These are phyloP conservation scores for Brassica cretica DNA, from an alignment of 345 rosid species.

Conservation along the genomic window DNA sequence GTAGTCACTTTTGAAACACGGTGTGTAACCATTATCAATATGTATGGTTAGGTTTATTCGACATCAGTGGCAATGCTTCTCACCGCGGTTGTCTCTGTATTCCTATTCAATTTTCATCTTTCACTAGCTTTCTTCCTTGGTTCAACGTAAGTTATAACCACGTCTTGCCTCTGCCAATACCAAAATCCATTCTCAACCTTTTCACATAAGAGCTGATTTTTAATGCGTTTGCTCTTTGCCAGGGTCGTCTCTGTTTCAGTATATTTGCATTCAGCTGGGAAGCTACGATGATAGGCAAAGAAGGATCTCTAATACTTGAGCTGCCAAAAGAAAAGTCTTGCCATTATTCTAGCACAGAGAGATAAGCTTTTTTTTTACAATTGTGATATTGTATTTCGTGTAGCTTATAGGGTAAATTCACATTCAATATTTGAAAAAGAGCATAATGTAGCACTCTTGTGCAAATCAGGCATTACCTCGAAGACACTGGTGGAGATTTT, in stretches of 20 bases:
- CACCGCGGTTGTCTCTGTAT: constrained; percentile 89
- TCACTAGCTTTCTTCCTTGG: constrained; percentile 97
- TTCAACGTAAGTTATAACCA: constrained; percentile 58
- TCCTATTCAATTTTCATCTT: constrained; percentile 80
- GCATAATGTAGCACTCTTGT: not conserved
- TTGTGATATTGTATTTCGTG: constrained; percentile 24
- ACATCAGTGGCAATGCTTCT: constrained; percentile 99
- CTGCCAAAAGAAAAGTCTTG: not conserved
- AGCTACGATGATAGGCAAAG: constrained; percentile 49
- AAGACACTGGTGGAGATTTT: not conserved
- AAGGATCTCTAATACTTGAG: not conserved
- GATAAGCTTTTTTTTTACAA: constrained; percentile 18
- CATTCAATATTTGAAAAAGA: not conserved
- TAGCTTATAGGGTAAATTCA: constrained; percentile 28
- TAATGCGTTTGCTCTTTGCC: constrained; percentile 24
- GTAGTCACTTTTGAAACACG: not conserved
- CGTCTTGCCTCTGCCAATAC: constrained; percentile 2
- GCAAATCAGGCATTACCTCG: not conserved
- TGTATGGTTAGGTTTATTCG: constrained; percentile 80
- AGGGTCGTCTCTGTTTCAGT: constrained; percentile 87
- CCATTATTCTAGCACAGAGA: constrained; percentile 25
- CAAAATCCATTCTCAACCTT: constrained; percentile 13
- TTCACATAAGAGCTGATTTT: constrained; percentile 10
- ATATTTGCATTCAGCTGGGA: constrained; percentile 71
- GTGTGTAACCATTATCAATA: not conserved